phyloP scores from a whole-genome alignment of 1,284 basidiomycete genomes.

The Pseudozyma flocculosa region DNA sequence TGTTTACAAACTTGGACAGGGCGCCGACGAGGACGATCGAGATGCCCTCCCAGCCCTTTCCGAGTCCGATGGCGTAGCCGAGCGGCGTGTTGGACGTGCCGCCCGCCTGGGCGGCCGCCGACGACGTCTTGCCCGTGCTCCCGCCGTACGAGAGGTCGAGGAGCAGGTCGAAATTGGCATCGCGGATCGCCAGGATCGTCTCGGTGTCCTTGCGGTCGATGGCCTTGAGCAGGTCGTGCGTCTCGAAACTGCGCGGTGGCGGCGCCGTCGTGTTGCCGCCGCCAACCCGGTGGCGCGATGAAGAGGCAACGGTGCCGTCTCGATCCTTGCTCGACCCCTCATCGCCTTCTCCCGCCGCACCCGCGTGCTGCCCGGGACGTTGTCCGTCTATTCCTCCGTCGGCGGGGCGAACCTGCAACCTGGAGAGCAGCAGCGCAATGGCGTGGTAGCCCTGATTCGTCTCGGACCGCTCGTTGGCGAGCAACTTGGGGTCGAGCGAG shows the following conservation, averaged over 20 bases:
- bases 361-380: no score
- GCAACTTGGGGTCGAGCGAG: slow-evolving; percentile 38
- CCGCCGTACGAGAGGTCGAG: slow-evolving; percentile 41
- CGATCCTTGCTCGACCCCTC: no score
- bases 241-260: slow-evolving; percentile 28
- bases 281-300: no score
- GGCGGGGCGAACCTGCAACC: slow-evolving; percentile 9
- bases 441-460: slow-evolving; percentile 30
- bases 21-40: slow-evolving; percentile 50
- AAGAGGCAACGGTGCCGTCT: not conserved
- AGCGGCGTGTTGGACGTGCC: slow-evolving; percentile 38
- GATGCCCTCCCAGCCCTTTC: slow-evolving; percentile 42
- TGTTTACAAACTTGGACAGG: slow-evolving; percentile 52
- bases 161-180: slow-evolving; percentile 50
- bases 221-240: slow-evolving; percentile 52
- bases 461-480: slow-evolving; percentile 32
- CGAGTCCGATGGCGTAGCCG: slow-evolving; percentile 47
- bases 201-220: slow-evolving; percentile 53
- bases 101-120: slow-evolving; percentile 23
- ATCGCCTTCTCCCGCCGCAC: no score
- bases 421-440: slow-evolving; percentile 29
- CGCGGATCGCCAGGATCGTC: slow-evolving; percentile 50
- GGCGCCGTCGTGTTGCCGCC: not conserved
- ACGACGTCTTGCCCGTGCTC: slow-evolving; percentile 9
- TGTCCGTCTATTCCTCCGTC: no score